phyloP scores from a whole-genome alignment of 495 filamentous ascomycete genomes.

The Podospora conica region DNA sequence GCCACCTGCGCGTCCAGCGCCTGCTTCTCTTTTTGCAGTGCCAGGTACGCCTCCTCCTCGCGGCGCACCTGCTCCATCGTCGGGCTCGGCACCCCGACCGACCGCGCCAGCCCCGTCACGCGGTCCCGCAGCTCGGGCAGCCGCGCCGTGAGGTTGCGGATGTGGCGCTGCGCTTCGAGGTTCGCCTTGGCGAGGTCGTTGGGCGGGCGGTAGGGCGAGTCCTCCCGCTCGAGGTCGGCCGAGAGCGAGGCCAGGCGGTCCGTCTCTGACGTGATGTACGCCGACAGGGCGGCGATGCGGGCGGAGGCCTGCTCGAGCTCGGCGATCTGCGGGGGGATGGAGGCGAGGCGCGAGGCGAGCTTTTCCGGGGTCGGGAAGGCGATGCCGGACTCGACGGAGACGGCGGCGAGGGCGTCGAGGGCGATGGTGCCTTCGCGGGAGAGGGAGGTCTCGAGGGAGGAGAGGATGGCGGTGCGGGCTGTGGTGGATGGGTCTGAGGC shows the following conservation, averaged over 20 bases:
- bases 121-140: constrained; percentile 48
- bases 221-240: constrained; percentile 29
- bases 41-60: constrained; percentile 49
- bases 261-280: constrained; percentile 34
- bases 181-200: constrained; percentile 52
- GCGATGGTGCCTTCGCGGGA: constrained; percentile 40
- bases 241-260: constrained; percentile 10
- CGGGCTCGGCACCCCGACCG: constrained; percentile 18
- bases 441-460: constrained; percentile 31
- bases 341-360: constrained; percentile 33
- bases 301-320: constrained; percentile 39
- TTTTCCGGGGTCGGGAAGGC: constrained; percentile 28
- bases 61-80: constrained; percentile 43
- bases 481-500: background rate
- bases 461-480: constrained; percentile 31
- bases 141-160: constrained; percentile 52
- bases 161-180: constrained; percentile 54
- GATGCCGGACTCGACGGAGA: constrained; percentile 30
- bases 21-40: constrained; percentile 44
- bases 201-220: constrained; percentile 41
- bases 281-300: constrained; percentile 30
- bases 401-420: constrained; percentile 36
- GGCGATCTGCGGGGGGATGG: constrained; percentile 31
- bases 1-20: constrained; percentile 52
- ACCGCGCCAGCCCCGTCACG: constrained; percentile 29